Base-by-base conservation (phyloP, 177 flowering plant genomes). In the Vitis hybrid region DNA sequence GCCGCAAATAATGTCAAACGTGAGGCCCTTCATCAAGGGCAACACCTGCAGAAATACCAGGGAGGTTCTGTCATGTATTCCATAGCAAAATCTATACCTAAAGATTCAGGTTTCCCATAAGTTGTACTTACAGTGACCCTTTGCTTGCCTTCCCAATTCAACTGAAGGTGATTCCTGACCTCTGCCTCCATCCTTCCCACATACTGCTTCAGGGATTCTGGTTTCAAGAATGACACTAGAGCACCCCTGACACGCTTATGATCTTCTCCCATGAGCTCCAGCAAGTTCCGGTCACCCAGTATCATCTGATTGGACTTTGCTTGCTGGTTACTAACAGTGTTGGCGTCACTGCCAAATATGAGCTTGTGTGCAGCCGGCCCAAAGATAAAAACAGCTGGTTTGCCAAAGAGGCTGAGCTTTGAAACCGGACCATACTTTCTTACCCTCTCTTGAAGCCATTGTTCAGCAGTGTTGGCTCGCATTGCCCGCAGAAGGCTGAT, bases 1-100 rank as follows among this genome's bases (percentile, higher is more conserved):
- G 17, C 87, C 76, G 74, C 84, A 81, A 0, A 88, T 84, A 49
- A 87, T 82, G 84, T 87, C 75, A 80, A 90, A 90, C 21, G 91
- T 80, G 15, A 90, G 82, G 3, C 58, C 83, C 82, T 85, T 90
- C 86, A 85, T 85, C 61, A 83, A 65, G 4, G 90, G 90, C 66
- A 79, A 9, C 27, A 80, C 87, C 87, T 84, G 9, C 18, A 5
- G 5, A 5, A 63, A 50, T 11, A 41, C 21, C 3, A 6, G 17
- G 11, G 14, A n/a, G n/a, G 63, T 24, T 60, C 30, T 2, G 46
- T 61, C 2, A 15, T 0, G 15, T 8, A 7, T 35, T 35, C 8
- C 46, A 35, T 35, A 24, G 27, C 0, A 24, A 35, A 35, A 35
- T 35, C 5, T 35, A n/a, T 21, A 2, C 64, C 1, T 61, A 46